Conservation (phyloP, 768 basidiomycete species). For the Suillus spraguei region DNA sequence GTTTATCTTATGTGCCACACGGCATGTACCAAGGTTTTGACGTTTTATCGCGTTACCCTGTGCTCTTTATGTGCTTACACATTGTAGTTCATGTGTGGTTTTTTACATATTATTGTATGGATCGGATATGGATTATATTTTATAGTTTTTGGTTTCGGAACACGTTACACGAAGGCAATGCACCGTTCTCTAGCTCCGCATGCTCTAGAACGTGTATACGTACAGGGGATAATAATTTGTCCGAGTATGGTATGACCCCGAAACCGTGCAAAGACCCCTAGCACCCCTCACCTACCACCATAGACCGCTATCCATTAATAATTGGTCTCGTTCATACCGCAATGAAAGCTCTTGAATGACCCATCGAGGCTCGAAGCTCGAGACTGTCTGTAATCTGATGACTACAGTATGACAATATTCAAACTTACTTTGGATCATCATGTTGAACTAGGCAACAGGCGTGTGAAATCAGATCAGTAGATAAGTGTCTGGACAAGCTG, state of each 20-base stretch:
- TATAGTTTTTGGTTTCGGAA: conserved; percentile 15
- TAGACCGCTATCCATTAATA: background rate
- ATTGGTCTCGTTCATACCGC: background rate
- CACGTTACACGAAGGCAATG: background rate
- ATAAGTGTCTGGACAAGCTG: conserved; percentile 26
- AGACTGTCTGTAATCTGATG: no score
- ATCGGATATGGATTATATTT: conserved; percentile 20
- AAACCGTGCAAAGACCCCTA: background rate
- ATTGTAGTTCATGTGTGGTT: conserved; percentile 28
- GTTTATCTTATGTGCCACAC: conserved; percentile 25
- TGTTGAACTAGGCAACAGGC: conserved; percentile 25
- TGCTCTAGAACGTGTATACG: background rate
- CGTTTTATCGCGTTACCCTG: conserved; percentile 10
- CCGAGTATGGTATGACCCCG: background rate
- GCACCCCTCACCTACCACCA: no score
- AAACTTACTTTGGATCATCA: background rate
- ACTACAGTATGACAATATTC: background rate
- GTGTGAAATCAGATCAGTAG: conserved; percentile 71
- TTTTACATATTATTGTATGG: conserved; percentile 14
- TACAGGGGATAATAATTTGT: background rate
- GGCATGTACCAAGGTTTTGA: conserved; percentile 28
- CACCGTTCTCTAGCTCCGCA: background rate
- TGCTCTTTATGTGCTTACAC: conserved; percentile 13
- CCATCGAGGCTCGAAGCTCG: background rate
- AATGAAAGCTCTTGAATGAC: background rate